Evolutionary conservation across 805 yeast genomes (phyloP).

Genomic region (Teunomyces pallodes): DNA sequence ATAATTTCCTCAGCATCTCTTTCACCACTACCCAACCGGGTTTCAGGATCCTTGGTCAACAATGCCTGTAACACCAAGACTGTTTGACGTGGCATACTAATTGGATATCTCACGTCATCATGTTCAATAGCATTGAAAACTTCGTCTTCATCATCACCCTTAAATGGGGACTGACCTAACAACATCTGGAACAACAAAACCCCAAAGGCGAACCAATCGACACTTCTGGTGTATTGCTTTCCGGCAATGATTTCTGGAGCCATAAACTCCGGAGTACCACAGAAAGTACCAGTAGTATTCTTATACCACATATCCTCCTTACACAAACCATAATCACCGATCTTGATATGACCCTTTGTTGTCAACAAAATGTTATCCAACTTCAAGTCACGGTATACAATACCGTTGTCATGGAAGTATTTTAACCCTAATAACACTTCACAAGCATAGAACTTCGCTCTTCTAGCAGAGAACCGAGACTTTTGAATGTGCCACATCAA

Average conservation of each 20-base stretch:
- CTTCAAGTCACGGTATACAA: conserved; percentile 93
- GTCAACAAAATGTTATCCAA: conserved; percentile 90
- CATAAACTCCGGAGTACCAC: conserved; percentile 99
- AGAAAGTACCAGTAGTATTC: conserved; percentile 86
- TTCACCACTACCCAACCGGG: conserved; percentile 83
- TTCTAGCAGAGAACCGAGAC: conserved; percentile 77
- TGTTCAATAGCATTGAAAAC: conserved; percentile 93
- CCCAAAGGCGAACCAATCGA: conserved; percentile 99
- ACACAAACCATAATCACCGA: conserved; percentile 97
- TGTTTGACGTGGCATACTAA: conserved; percentile 95
- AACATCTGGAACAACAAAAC: conserved; percentile 95
- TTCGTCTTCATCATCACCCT: conserved; percentile 96
- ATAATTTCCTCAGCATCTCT: conserved; percentile 90
- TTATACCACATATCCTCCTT: conserved; percentile 89
- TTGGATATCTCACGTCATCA: conserved; percentile 95
- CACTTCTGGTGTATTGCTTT: conserved; percentile 88
- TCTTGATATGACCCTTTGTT: conserved; percentile 88
- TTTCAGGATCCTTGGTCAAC: conserved; percentile 81
- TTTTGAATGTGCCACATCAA: conserved; percentile 99
- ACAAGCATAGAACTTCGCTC: conserved; percentile 97
- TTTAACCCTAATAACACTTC: conserved; percentile 90
- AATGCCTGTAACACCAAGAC: conserved; percentile 91
- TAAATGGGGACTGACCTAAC: conserved; percentile 92
- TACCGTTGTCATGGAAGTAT: conserved; percentile 93
- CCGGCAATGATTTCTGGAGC: conserved; percentile 97